phyloP scores from a whole-genome alignment of 306 rosid species.

The Elaeagnus macrophylla region DNA sequence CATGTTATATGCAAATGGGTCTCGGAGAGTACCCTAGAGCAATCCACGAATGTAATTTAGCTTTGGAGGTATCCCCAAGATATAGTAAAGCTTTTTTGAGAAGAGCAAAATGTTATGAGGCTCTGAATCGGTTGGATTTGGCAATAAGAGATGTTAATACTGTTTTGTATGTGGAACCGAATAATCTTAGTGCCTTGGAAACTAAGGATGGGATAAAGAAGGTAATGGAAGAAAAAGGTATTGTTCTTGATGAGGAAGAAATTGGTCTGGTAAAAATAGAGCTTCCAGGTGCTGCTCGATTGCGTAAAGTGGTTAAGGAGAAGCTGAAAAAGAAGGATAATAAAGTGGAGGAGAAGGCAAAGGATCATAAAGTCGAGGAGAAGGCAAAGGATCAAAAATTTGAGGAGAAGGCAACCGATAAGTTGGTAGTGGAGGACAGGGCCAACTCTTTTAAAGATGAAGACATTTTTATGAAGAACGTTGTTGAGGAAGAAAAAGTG shows the following conservation, averaged over 20 bases:
- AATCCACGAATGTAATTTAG: constrained; percentile 65
- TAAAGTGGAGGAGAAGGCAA: constrained; percentile 31
- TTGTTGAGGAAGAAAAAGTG: constrained; percentile 29
- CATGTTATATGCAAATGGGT: constrained; percentile 75
- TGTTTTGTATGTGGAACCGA: constrained; percentile 58
- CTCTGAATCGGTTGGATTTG: constrained; percentile 65
- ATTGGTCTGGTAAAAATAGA: constrained; percentile 39
- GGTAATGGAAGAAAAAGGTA: constrained; percentile 53
- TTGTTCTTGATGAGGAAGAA: constrained; percentile 47
- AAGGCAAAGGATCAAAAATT: constrained; percentile 28
- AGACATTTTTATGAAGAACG: constrained; percentile 22
- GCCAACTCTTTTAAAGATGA: constrained; percentile 30
- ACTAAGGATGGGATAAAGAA: constrained; percentile 44
- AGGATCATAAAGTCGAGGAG: constrained; percentile 43
- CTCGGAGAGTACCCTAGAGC: constrained; percentile 83
- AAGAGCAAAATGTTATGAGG: constrained; percentile 66
- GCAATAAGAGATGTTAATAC: constrained; percentile 62
- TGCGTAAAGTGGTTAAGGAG: constrained; percentile 54
- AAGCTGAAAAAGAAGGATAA: constrained; percentile 43
- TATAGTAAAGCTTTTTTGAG: constrained; percentile 61
- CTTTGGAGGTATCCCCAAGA: constrained; percentile 52
- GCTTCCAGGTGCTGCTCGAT: constrained; percentile 23
- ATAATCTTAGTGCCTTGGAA: constrained; percentile 62
- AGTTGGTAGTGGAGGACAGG: constrained; percentile 40
- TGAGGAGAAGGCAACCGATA: constrained; percentile 41